Percentiles rank a stretch among this genome's conserved stretches.
These are phyloP conservation scores for Zea luxurians DNA, from an alignment of 176 grass and related monocot genomes.

Conservation along the genomic window DNA sequence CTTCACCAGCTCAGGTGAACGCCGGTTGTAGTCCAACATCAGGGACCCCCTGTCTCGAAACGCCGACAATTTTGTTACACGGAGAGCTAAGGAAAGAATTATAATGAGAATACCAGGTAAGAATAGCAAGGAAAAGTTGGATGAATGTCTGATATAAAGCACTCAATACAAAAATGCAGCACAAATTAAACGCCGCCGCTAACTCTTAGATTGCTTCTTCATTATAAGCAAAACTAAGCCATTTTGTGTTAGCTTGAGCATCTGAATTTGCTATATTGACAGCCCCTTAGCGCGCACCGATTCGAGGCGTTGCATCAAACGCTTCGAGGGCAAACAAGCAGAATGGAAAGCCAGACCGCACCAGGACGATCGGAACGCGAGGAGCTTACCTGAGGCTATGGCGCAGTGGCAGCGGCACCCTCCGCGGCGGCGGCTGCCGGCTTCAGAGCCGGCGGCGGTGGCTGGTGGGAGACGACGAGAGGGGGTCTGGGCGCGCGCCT, in stretches of 20 bases:
- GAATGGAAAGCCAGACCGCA: not conserved
- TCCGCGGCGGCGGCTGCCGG: not conserved
- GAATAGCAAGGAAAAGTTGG: not conserved
- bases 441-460: not conserved
- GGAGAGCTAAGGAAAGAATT: not conserved
- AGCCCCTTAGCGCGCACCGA: not conserved
- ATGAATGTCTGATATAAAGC: not conserved
- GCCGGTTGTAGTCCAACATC: no score
- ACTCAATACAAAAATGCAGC: not conserved
- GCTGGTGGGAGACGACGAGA: slow-evolving; percentile 58
- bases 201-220: not conserved
- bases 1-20: no score
- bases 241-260: not conserved
- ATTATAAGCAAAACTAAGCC: not conserved
- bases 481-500: slow-evolving; percentile 72
- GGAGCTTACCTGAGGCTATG: slow-evolving; percentile 38
- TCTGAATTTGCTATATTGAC: not conserved
- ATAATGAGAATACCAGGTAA: not conserved
- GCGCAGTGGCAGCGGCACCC: not conserved
- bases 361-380: not conserved
- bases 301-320: not conserved
- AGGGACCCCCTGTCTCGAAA: no score
- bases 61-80: not conserved
- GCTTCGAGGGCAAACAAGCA: not conserved
- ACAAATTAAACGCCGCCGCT: not conserved